Evolutionary conservation across 2,329 filamentous ascomycete genomes (phyloP).

Genomic region (Mycosphaerella sp.): DNA sequence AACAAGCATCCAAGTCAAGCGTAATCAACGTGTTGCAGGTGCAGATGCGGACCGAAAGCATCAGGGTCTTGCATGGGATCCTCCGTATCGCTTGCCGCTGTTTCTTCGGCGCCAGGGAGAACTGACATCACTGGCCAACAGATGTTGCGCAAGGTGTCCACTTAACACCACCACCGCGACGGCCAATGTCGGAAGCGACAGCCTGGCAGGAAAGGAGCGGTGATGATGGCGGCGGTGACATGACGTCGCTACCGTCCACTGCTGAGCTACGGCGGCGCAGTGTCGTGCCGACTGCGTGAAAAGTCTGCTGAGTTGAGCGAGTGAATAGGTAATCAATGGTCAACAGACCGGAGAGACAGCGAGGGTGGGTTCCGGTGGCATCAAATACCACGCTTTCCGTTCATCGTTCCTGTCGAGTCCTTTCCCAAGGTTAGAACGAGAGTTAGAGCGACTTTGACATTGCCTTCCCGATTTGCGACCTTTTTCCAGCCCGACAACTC

Average conservation of each 20-base stretch:
- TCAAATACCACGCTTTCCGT: background rate
- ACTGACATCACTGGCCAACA: slow-evolving; percentile 7
- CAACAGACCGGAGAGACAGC: background rate
- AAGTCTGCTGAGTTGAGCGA: slow-evolving; percentile 1
- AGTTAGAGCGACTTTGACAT: no score
- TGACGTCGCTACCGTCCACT: slow-evolving; percentile 3
- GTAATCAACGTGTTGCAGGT: slow-evolving; percentile 3
- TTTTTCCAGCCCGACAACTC: background rate
- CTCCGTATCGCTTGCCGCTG: background rate
- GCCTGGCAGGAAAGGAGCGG: background rate
- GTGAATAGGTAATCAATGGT: background rate
- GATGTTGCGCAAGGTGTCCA: background rate
- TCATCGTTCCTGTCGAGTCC: background rate
- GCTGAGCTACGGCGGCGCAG: background rate
- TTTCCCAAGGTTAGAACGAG: background rate
- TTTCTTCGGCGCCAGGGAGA: slow-evolving; percentile 6
- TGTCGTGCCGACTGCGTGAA: slow-evolving; percentile 2
- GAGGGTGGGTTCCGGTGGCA: background rate
- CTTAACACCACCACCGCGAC: background rate
- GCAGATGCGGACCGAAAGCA: slow-evolving; percentile 9
- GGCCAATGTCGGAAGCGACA: slow-evolving; percentile 6
- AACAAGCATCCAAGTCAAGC: slow-evolving; percentile 11
- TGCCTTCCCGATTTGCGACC: no score
- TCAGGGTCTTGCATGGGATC: slow-evolving; percentile 5
- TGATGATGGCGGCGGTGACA: slow-evolving; percentile 1